Percentiles rank a stretch among this genome's conserved stretches.
Conservation (phyloP, 495 filamentous ascomycete species). For the Penicillium bialowiezense region DNA sequence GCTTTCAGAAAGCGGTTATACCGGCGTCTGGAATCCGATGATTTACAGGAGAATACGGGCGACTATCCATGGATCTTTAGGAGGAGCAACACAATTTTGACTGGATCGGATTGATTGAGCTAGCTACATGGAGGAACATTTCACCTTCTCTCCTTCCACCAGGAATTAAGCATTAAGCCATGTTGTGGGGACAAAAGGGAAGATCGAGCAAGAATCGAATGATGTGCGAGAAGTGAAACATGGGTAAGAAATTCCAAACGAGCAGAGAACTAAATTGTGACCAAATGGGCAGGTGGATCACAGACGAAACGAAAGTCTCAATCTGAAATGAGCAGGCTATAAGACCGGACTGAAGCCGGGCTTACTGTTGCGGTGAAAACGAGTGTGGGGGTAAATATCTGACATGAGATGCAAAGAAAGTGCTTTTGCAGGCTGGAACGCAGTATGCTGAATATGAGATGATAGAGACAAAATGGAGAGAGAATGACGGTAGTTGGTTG, state of each 20-base stretch:
- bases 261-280: background rate
- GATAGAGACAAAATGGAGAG: background rate
- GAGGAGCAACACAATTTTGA: too few species aligned
- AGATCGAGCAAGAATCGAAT: background rate
- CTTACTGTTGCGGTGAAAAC: constrained; percentile 5
- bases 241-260: background rate
- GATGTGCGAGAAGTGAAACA: background rate
- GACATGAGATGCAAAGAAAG: constrained; percentile 5
- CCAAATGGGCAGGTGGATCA: background rate
- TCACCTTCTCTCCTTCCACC: too few species aligned
- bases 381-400: constrained; percentile 6
- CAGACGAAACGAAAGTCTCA: background rate
- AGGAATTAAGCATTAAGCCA: constrained; percentile 2
- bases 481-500: background rate
- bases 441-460: constrained; percentile 11
- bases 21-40: too few species aligned
- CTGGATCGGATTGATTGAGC: background rate
- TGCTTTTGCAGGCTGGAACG: constrained; percentile 24
- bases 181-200: background rate
- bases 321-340: background rate
- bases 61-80: too few species aligned
- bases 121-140: background rate
- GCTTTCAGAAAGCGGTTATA: too few species aligned
- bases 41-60: too few species aligned
- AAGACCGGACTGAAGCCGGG: background rate